Conservation (phyloP, 2,329 filamentous ascomycete species). For the Trichoderma endophyticum region DNA sequence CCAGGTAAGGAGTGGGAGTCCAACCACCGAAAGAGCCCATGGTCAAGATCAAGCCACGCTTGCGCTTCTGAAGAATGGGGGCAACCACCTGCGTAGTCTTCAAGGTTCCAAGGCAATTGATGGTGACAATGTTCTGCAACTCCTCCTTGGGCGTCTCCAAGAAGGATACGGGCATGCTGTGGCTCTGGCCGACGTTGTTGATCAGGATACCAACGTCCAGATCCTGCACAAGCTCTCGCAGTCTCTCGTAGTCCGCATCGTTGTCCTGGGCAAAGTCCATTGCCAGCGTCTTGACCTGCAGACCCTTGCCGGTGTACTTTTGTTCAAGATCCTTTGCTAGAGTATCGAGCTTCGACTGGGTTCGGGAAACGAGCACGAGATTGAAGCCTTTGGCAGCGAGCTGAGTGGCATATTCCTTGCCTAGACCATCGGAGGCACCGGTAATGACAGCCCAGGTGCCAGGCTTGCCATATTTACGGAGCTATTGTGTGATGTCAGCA, state of each 20-base stretch:
- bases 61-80: slow-evolving; percentile 79
- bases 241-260: slow-evolving; percentile 72
- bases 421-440: slow-evolving; percentile 92
- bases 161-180: slow-evolving; percentile 90
- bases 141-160: slow-evolving; percentile 74
- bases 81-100: slow-evolving; percentile 82
- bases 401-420: slow-evolving; percentile 92
- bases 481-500: slow-evolving; percentile 39
- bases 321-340: slow-evolving; percentile 72
- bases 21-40: slow-evolving; percentile 97
- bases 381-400: slow-evolving; percentile 92
- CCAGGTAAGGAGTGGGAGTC: slow-evolving; percentile 85
- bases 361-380: slow-evolving; percentile 89
- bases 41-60: slow-evolving; percentile 84
- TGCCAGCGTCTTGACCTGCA: slow-evolving; percentile 73
- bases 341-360: slow-evolving; percentile 81
- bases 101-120: slow-evolving; percentile 91
- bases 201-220: slow-evolving; percentile 84
- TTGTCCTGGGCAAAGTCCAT: slow-evolving; percentile 89
- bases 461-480: slow-evolving; percentile 84
- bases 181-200: slow-evolving; percentile 96
- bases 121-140: slow-evolving; percentile 84
- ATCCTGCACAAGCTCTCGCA: slow-evolving; percentile 65
- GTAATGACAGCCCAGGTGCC: slow-evolving; percentile 94
- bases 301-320: slow-evolving; percentile 58